Base-by-base conservation (phyloP, 345 rosid genomes). In the Lumnitzera littorea region DNA sequence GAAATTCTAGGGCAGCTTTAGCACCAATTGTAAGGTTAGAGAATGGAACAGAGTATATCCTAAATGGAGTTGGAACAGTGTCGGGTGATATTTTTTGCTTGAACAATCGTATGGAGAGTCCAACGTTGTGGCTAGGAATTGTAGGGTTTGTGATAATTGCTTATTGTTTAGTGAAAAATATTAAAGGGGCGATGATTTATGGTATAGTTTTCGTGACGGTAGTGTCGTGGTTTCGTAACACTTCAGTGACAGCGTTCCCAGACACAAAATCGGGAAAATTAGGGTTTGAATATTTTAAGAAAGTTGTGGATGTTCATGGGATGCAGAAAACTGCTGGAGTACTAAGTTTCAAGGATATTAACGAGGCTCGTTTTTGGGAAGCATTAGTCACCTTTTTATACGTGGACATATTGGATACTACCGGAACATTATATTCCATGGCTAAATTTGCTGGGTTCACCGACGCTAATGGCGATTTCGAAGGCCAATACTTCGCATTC, bases 401-500 rank as follows among this genome's bases (percentile, higher is more conserved):
- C 48, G 98, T 92, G 0, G 98, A 92, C 69, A 79, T 92, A 10
- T 63, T 92, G n/a, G 98, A 92, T 57, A 85, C 98, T 10, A 89
- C 97, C 0, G 97, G 98, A 0, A 87, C 96, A 17, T 70, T 92
- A 11, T 92, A 89, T 62, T 92, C 98, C 2, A 87, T 89, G 97
- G 98, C 97, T 1, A 67, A 84, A 53, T 87, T 92, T 64, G 97
- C 97, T 1, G 95, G 98, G 5, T 87, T 87, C 64, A 63, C 79
- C 0, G 87, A 88, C 29, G 64, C 73, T 48, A 80, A 76, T 0
- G 97, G 98, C 1, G 76, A 78, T 61, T 92, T 89, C 55, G 86
- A 73, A 23, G 97, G 97, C 0, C 97, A 92, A 50, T 87, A 92
- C 58, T 92, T 87, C 53, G 98, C 98, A 1, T 92, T 92, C 81